Evolutionary conservation across 176 grass and related monocot genomes (phyloP).

Genomic region (Triticum turgidum): DNA sequence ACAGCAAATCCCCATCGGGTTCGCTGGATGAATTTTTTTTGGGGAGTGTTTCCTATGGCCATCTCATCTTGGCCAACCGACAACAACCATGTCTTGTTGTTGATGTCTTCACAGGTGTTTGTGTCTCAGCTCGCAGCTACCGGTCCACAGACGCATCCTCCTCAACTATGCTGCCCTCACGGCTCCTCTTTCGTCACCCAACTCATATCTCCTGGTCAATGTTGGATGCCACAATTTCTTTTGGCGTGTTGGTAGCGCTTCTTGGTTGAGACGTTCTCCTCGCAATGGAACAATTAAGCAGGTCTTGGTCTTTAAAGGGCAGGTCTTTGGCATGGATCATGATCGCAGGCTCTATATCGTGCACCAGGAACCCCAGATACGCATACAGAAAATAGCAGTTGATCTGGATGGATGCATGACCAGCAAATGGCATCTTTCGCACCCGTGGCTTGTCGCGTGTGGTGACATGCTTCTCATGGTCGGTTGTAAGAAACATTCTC

Average conservation of each 20-base stretch:
- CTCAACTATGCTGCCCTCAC: neutral
- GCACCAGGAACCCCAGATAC: neutral
- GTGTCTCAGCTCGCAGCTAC: slow-evolving; percentile 26
- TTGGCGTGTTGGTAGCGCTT: neutral
- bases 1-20: neutral
- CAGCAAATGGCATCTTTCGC: neutral
- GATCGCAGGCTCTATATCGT: neutral
- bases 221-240: neutral
- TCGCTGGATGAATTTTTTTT: neutral
- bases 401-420: neutral
- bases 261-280: neutral
- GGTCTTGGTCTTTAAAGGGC: neutral
- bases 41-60: slow-evolving; percentile 27
- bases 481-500: rapidly evolving
- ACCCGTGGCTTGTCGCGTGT: neutral
- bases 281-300: neutral
- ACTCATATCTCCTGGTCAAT: neutral
- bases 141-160: neutral
- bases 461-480: neutral
- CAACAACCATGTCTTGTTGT: slow-evolving; percentile 1
- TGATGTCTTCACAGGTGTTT: slow-evolving; percentile 41
- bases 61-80: slow-evolving; percentile 23
- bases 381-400: neutral
- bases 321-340: neutral
- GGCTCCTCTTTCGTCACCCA: neutral